A percentile compares a stretch with the other conserved stretches of the same genome.
These are phyloP conservation scores for Leccinellum luteum DNA, from an alignment of 768 basidiomycete genomes.

Conservation along the genomic window DNA sequence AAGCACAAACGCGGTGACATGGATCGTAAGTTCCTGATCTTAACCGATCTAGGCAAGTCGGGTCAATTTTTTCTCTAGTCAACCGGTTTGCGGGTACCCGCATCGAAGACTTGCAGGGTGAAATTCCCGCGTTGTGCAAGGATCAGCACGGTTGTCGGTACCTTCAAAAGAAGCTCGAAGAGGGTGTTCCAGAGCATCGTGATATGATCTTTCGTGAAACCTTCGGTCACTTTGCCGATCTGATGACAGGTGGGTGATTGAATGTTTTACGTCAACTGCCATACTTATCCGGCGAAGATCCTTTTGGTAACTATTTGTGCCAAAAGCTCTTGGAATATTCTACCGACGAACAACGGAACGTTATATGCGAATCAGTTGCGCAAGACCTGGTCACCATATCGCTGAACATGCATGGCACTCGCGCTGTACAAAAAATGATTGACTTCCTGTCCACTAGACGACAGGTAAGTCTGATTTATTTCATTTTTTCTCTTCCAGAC, in stretches of 20 bases:
- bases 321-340: constrained; percentile 97
- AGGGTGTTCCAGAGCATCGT: constrained; percentile 90
- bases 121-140: constrained; percentile 92
- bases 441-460: constrained; percentile 95
- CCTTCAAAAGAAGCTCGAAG: constrained; percentile 98
- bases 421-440: constrained; percentile 99
- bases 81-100: constrained; percentile 97
- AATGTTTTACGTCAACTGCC: background rate
- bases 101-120: constrained; percentile 92
- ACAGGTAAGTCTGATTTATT: constrained; percentile 61
- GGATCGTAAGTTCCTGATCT: constrained; percentile 69
- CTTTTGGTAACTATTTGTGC: constrained; percentile 98
- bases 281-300: constrained; percentile 52
- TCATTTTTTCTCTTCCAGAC: constrained; percentile 43
- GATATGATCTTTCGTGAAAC: constrained; percentile 99
- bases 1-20: constrained; percentile 95
- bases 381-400: constrained; percentile 98
- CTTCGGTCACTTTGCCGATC: constrained; percentile 93
- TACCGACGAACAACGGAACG: constrained; percentile 94
- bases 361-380: constrained; percentile 96
- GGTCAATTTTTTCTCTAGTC: constrained; percentile 43
- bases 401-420: constrained; percentile 99
- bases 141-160: constrained; percentile 99
- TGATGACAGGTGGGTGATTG: constrained; percentile 81
- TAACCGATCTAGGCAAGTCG: background rate